A percentile compares a stretch with the other conserved stretches of the same genome.
Evolutionary conservation across 306 rosid species (phyloP).

Genomic region (Senna tora): DNA sequence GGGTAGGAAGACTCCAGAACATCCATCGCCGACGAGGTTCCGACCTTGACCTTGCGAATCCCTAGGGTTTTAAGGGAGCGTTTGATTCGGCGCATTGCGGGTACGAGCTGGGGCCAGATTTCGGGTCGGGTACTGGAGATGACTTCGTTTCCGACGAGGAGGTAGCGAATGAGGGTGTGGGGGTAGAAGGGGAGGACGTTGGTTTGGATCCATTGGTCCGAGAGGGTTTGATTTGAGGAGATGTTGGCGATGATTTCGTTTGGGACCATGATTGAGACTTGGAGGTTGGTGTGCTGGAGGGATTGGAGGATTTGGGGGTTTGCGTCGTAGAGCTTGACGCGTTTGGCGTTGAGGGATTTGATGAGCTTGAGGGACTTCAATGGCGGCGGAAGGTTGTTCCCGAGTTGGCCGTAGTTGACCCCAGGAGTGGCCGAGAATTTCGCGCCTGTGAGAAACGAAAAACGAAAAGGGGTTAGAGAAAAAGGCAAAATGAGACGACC

Average conservation of each 20-base stretch:
- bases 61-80: slow-evolving; percentile 44
- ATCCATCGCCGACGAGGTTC: slow-evolving; percentile 73
- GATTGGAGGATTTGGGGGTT: slow-evolving; percentile 57
- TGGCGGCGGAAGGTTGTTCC: slow-evolving; percentile 78
- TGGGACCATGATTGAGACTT: slow-evolving; percentile 74
- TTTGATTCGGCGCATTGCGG: slow-evolving; percentile 66
- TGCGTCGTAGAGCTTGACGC: slow-evolving; percentile 62
- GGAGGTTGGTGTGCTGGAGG: slow-evolving; percentile 48
- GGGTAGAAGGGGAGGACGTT: slow-evolving; percentile 65
- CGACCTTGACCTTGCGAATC: slow-evolving; percentile 66
- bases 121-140: slow-evolving; percentile 42
- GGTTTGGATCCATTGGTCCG: slow-evolving; percentile 59
- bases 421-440: slow-evolving; percentile 58
- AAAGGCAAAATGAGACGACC: not conserved
- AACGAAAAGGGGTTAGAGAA: not conserved
- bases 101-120: slow-evolving; percentile 60
- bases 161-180: slow-evolving; percentile 62
- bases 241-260: slow-evolving; percentile 67
- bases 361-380: slow-evolving; percentile 50
- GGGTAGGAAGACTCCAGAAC: slow-evolving; percentile 66
- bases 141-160: slow-evolving; percentile 85
- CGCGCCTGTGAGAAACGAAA: slow-evolving; percentile 45
- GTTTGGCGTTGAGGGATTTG: slow-evolving; percentile 59
- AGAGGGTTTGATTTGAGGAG: slow-evolving; percentile 59
- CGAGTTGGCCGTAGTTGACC: slow-evolving; percentile 76